Conservation (phyloP, 805 yeast genomes). For the Candida tallmaniae region DNA sequence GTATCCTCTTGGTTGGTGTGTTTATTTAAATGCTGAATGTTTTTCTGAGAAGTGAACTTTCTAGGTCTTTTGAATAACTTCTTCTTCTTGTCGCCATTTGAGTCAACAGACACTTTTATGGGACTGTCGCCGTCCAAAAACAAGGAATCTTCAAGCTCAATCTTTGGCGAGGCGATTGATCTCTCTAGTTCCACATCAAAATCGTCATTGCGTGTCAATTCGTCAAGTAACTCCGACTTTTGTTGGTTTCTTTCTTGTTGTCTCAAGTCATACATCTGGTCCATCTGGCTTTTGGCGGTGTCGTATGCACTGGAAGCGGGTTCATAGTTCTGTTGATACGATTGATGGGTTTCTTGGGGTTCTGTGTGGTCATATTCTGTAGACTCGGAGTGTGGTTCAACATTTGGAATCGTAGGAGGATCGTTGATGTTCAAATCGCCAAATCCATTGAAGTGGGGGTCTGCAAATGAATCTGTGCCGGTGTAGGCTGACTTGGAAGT, state of each 20-base stretch:
- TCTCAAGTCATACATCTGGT: conserved; percentile 28
- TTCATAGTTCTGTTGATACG: neutral
- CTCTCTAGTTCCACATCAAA: conserved; percentile 29
- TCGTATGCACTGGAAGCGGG: conserved; percentile 7
- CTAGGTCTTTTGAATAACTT: conserved; percentile 27
- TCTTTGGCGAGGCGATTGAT: conserved; percentile 24
- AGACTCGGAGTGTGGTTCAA: no score
- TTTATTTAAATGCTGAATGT: conserved; percentile 24
- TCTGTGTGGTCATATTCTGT: conserved; percentile 9
- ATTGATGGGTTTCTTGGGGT: conserved; percentile 12
- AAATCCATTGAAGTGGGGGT: conserved; percentile 16
- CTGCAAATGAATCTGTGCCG: conserved; percentile 5
- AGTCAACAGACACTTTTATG: conserved; percentile 6
- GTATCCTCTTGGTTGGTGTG: conserved; percentile 1
- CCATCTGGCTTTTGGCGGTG: conserved; percentile 13
- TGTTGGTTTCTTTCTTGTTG: conserved; percentile 31
- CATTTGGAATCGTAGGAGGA: conserved; percentile 1
- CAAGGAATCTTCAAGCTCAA: conserved; percentile 21
- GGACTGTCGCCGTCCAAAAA: conserved; percentile 24
- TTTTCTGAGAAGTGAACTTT: conserved; percentile 24
- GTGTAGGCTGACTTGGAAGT: conserved; percentile 16
- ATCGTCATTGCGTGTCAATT: conserved; percentile 37
- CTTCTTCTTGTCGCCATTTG: conserved; percentile 12
- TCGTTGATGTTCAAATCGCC: conserved; percentile 16
- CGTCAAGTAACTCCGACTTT: conserved; percentile 32